Base-by-base conservation (phyloP, 768 basidiomycete species). In the Russula compacta region DNA sequence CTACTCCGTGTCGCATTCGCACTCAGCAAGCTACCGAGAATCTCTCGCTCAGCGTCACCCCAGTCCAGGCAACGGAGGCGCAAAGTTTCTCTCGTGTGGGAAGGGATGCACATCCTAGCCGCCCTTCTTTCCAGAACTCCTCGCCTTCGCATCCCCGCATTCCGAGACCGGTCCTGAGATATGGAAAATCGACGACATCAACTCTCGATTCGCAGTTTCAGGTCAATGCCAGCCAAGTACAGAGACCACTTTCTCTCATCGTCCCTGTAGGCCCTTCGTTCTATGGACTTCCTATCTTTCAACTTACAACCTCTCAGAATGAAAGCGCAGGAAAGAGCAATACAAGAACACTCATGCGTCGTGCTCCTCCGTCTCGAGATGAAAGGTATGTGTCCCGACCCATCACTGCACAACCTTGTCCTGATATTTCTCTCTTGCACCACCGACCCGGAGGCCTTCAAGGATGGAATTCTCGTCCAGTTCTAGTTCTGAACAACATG, bases 201-300 rank as follows among this genome's bases (percentile, higher is more conserved):
- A 11, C 56, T 24, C 44, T 29, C 15, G 51, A 58, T 24, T 58
- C 61, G 15, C 51, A 53, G 24, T 53, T 58, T 39, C 61, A 58
- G 50, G 51, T 47, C 61, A 62, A 62, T 38, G 61, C 61, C 14
- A 53, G 51, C 56, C 50, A 49, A 29, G 21, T 53, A 10, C 61
- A 58, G 39, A 58, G 36, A 10, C 51, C 61, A 12, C n/a, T 58
- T 5, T 58, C 61, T 53, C 39, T 58, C 11, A 29, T 51, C 4
- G 46, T 35, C 9, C 39, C 44, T 4, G 61, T 62, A 35, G 42
- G 56, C 5, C 5, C 14, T 17, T 46, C 49, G 32, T 21, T 35
- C n/a, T 7, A 14, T 5, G 14, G 5, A 17, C 12, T 8, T n/a
- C 17, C 5, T 19, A 10, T 21, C 6, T 7, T 4, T 46, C 9